A percentile compares a stretch with the other conserved stretches of the same genome.
phyloP scores from a whole-genome alignment of 768 basidiomycete genomes.

The Coprinopsis cinerea region DNA sequence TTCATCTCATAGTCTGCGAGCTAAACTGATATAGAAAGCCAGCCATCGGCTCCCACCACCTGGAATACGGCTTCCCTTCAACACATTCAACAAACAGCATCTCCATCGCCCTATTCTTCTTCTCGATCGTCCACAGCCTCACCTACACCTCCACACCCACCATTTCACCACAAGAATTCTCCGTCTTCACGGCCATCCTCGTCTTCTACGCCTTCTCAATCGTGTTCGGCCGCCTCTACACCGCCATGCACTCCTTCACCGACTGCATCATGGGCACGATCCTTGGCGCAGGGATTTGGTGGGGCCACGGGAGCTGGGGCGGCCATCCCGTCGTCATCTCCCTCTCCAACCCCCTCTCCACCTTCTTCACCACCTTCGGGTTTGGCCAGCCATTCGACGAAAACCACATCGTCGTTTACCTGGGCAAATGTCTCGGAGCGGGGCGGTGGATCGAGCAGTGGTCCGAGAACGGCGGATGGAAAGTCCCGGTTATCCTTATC shows the following conservation, averaged over 20 bases:
- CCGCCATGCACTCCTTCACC: constrained; percentile 83
- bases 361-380: constrained; percentile 19
- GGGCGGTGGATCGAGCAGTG: constrained; percentile 30
- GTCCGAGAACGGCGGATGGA: constrained; percentile 33
- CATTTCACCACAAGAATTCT: constrained; percentile 44
- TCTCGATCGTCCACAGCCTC: constrained; percentile 49
- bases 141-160: constrained; percentile 28
- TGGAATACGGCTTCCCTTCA: constrained; percentile 94
- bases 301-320: constrained; percentile 39
- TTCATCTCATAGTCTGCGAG: not conserved
- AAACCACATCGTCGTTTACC: constrained; percentile 21
- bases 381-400: constrained; percentile 16
- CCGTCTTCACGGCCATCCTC: constrained; percentile 37
- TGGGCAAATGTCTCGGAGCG: constrained; percentile 34
- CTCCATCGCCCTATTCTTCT: constrained; percentile 83
- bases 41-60: constrained; percentile 77
- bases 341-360: constrained; percentile 25
- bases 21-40: constrained; percentile 1
- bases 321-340: constrained; percentile 30
- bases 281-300: constrained; percentile 71
- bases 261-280: constrained; percentile 61
- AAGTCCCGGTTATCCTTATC: constrained; percentile 57
- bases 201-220: constrained; percentile 61
- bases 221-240: constrained; percentile 77
- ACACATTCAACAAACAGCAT: constrained; percentile 91